Base-by-base conservation (phyloP, 306 rosid genomes). In the Parietaria judaica region DNA sequence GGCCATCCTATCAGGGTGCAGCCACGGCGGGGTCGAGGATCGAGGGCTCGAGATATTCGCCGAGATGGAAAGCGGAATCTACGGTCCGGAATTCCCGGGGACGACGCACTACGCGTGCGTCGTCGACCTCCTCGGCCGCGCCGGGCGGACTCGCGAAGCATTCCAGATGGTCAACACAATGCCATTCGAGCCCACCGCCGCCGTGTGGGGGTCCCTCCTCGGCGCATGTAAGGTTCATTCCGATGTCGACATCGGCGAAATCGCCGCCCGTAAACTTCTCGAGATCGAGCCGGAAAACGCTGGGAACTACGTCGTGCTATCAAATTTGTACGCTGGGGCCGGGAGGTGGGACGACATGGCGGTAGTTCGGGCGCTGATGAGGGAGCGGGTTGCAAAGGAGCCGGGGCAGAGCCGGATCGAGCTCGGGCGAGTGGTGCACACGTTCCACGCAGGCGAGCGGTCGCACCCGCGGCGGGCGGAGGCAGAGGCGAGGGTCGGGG, bases 361-460 rank as follows among this genome's bases (percentile, higher is more conserved):
- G 65, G 75, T 72, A 41, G 31, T 81, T 55, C 83, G 98, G 79
- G 82, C 85, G 34, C 47, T 80, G 65, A 91, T 91, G 95, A 72
- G 67, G 63, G 72, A 80, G 58, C 83, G 80, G 69, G 75, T 78
- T 43, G 88, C 88, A 36, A 91, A 88, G 68, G 95, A 85, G 64
- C 95, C 98, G 1, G 96, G 96, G 60, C 80, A 76, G 81, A 91
- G 95, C 66, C 82, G 89, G 88, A 80, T 86, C 55, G 96, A 92
- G 81, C 68, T 83, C 35, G 94, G 82, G 72, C 96, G 79, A 76
- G 59, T 68, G 53, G 86, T 86, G 48, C 96, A 85, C 74, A 83
- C 87, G 12, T 91, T 88, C 65, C 95, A 83, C 75, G 95, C 92
- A 47, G 77, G 85, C 62, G 84, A 88, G 70, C 76, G 72, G 56